Base-by-base conservation (phyloP, 2,329 filamentous ascomycete species). In the Stagonosporopsis rhizophila region DNA sequence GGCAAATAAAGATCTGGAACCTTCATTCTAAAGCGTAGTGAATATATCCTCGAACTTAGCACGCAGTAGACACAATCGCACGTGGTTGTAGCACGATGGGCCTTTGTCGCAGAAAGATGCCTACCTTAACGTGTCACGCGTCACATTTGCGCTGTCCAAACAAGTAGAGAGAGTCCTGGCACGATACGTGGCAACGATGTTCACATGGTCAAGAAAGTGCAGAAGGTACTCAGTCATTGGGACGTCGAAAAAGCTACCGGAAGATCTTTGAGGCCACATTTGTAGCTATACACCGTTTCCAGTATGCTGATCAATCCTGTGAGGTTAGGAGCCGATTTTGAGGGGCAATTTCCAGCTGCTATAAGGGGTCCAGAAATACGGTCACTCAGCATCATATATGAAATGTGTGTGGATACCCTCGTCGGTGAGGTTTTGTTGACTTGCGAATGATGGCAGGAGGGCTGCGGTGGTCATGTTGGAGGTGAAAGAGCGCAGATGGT, bases 51-150 rank as follows among this genome's bases (percentile, higher is more conserved):
- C 37, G 7, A 20, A 9, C 8, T 15, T 17, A 17, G 23, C 25
- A 8, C 27, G n/a, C 12, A 32, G 5, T n/a, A 30, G 14, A 38
- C 6, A 25, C 15, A 14, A 47, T 41, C 37, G 48, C 53, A 56
- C 53, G 47, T 39, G 42, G 23, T 4, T 38, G 42, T 52, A 39
- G 47, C 53, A 56, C 47, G 44, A 39, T 52, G 53, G 46, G 28
- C 22, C 19, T 17, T 22, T 51, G 47, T 56, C 38, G 44, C 47
- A 52, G 42, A 25, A 20, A 15, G 15, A n/a, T 46, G n/a, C 42
- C 37, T 19, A 11, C 44, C n/a, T 32, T 14, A 30, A 46, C 30
- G 20, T 22, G 27, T 41, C 38, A 48, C 47, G 39, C n/a, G 48
- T 44, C 48, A 48, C 47, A 44, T 44, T 20, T 25, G 15, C 19